These are phyloP conservation scores for Ganoderma leucocontextum DNA, from an alignment of 1,284 basidiomycete genomes.

Conservation along the genomic window DNA sequence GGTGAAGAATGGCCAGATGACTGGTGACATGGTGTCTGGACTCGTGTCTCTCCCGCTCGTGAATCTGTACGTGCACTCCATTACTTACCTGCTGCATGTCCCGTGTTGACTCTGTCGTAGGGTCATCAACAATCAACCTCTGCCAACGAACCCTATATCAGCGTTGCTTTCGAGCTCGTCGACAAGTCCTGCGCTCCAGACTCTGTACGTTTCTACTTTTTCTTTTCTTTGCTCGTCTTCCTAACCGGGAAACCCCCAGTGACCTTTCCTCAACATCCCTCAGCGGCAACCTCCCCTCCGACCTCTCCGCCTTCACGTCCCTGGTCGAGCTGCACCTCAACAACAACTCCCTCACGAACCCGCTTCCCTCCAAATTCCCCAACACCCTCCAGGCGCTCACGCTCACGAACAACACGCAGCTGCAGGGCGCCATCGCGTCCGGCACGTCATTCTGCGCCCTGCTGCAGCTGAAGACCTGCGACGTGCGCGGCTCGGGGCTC, in stretches of 20 bases:
- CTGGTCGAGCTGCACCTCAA: constrained; percentile 44
- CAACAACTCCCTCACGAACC: constrained; percentile 38
- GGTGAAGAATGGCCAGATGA: constrained; percentile 55
- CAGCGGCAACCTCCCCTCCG: constrained; percentile 38
- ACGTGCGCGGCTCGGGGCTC: constrained; percentile 42
- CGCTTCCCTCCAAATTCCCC: constrained; percentile 41
- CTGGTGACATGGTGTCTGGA: constrained; percentile 49
- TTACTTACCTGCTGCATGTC: not conserved
- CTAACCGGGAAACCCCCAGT: constrained; percentile 26
- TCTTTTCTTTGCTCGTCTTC: not conserved
- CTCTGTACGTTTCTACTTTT: constrained; percentile 42
- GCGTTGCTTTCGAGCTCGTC: constrained; percentile 43
- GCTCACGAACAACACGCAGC: constrained; percentile 41
- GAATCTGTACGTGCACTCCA: constrained; percentile 48
- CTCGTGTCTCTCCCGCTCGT: constrained; percentile 47
- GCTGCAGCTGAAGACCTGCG: constrained; percentile 41
- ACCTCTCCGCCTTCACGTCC: constrained; percentile 40
- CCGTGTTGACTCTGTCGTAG: constrained; percentile 31
- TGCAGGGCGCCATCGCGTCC: constrained; percentile 35
- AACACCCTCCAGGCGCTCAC: constrained; percentile 39
- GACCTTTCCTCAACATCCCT: constrained; percentile 44
- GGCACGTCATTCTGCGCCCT: constrained; percentile 42
- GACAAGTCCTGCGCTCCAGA: constrained; percentile 40
- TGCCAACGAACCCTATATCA: constrained; percentile 43
- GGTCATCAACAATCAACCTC: constrained; percentile 45